Base-by-base conservation (phyloP, 179 eudicot species). In the Silene noctiflora region DNA sequence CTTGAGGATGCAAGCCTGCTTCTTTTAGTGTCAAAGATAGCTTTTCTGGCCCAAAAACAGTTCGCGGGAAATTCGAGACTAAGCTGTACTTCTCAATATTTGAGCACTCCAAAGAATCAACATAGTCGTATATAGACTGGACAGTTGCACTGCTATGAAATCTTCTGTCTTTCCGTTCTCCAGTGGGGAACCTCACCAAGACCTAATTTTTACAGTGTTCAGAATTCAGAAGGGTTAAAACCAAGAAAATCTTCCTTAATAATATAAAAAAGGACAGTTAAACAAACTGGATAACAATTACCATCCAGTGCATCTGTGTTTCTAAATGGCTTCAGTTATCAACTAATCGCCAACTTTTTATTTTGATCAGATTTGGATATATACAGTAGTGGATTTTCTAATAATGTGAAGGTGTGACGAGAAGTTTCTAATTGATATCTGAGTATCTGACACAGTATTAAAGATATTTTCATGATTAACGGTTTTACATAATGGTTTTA, bases 1-100 rank as follows among this genome's bases (percentile, higher is more conserved):
- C 97, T 73, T 91, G 99, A 66, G 97, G 97, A 84, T 95, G 99
- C 67, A 93, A 84, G 68, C 97, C 96, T 6, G 95, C 93, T 81
- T 95, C 97, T 88, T 89, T 87, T 76, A 95, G 77, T 61, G 93
- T 84, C 80, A 88, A 62, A 14, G 85, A 69, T 48, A 82, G 87
- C 84, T 91, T 95, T 56, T 95, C 96, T 29, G 84, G 75, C 24
- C 96, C 93, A 76, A 89, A 95, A 8, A 95, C 88, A 20, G 89
- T 86, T 48, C 98, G 90, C 22, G 98, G 98, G 76, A 94, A 94
- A 79, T 89, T 94, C 77, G 98, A 91, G 59, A 91, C 91, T 29
- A 94, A 97, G 69, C 86, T 87, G 88, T 91, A 94, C 71, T 80
- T 81, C 67, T 91, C 89, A 1, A 86, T 75, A 59, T 84, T 91